Conservation (phyloP, 108 stramenopile species). For the Cyclotella cryptica region DNA sequence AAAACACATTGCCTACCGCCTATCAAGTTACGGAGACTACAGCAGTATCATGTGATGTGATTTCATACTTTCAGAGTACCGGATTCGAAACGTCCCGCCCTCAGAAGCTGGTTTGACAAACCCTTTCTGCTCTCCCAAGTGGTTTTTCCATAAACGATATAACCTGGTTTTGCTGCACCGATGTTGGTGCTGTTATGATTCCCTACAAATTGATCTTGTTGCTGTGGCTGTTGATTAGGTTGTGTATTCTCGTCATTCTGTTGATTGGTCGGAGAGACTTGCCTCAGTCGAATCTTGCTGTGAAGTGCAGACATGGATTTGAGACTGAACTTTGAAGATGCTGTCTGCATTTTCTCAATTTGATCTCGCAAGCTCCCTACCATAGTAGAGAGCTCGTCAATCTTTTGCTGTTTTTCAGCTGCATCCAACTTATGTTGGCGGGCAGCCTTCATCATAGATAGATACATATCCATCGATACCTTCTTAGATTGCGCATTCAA, state of each 20-base stretch:
- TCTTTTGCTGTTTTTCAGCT: slow-evolving; percentile 16
- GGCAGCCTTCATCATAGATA: slow-evolving; percentile 26
- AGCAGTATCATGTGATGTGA: no score
- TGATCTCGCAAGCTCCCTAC: slow-evolving; percentile 10
- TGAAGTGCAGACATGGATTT: slow-evolving; percentile 13
- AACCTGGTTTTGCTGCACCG: no score
- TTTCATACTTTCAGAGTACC: no score
- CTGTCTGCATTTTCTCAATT: slow-evolving; percentile 21
- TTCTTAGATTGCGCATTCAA: slow-evolving; percentile 19
- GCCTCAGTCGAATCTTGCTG: slow-evolving; percentile 1
- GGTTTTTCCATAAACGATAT: no score
- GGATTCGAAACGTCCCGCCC: no score
- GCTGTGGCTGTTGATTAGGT: neutral
- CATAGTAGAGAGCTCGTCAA: slow-evolving; percentile 12
- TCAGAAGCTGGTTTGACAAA: no score
- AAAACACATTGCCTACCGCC: no score
- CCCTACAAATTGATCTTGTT: neutral
- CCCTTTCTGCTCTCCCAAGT: no score
- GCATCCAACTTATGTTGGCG: slow-evolving; percentile 31
- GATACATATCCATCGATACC: slow-evolving; percentile 38
- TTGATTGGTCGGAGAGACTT: neutral
- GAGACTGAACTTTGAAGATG: neutral
- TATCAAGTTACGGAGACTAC: no score
- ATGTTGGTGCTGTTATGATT: no score
- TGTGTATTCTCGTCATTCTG: slow-evolving; percentile 26